These are phyloP conservation scores for Trametes elegans DNA, from an alignment of 768 basidiomycete species.

Conservation along the genomic window DNA sequence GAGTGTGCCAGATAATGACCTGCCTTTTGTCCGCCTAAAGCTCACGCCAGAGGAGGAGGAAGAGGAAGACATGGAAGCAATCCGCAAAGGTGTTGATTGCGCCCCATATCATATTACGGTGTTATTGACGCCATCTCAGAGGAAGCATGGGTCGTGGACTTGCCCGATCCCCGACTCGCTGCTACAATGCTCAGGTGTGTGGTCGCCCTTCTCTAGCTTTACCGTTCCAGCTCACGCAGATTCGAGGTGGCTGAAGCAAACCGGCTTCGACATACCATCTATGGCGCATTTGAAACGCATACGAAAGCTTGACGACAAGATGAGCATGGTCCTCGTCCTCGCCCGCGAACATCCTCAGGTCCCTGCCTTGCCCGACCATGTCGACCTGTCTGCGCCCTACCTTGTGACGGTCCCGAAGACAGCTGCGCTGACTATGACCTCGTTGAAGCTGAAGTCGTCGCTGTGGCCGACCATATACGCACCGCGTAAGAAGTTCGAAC, in stretches of 20 bases:
- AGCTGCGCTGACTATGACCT: constrained; percentile 64
- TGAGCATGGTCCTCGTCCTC: constrained; percentile 55
- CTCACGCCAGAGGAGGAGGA: constrained; percentile 55
- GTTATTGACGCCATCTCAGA: constrained; percentile 37
- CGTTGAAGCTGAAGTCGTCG: constrained; percentile 61
- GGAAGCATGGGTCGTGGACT: constrained; percentile 75
- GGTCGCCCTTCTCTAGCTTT: too few relatives aligned
- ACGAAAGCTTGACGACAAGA: constrained; percentile 47
- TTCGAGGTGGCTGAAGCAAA: constrained; percentile 66
- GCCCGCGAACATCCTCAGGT: constrained; percentile 28
- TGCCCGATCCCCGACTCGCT: constrained; percentile 59
- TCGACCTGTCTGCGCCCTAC: constrained; percentile 53
- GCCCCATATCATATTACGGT: too few relatives aligned
- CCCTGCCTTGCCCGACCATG: constrained; percentile 49
- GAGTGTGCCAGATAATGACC: constrained; percentile 51
- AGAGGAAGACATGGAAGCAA: constrained; percentile 54
- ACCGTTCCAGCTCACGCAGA: background rate
- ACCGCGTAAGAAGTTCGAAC: constrained; percentile 65
- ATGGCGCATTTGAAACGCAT: constrained; percentile 78
- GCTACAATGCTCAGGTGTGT: constrained; percentile 61
- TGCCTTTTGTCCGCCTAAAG: constrained; percentile 67
- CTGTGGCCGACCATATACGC: constrained; percentile 88
- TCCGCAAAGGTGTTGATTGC: constrained; percentile 48
- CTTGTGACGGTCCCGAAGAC: constrained; percentile 58
- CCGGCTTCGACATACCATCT: constrained; percentile 55